Evolutionary conservation across 129 eudicot genomes (phyloP).

Genomic region (Saposhnikovia divaricata): DNA sequence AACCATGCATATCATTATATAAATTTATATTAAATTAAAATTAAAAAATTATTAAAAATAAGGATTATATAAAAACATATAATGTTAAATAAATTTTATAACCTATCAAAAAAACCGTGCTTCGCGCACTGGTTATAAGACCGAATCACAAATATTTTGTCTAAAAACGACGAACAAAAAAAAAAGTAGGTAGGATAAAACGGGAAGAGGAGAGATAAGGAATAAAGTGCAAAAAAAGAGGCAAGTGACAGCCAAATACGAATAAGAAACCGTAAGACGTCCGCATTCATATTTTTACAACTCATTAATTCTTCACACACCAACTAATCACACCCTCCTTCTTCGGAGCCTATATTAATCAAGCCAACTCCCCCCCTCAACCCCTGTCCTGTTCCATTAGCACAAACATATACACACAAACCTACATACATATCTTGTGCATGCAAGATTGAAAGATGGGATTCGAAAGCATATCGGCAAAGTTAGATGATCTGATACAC

Average conservation of each 20-base stretch:
- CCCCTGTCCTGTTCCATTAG: not conserved
- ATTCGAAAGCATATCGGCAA: conserved; percentile 12
- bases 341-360: conserved; percentile 19
- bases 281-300: conserved; percentile 26
- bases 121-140: too few relatives aligned
- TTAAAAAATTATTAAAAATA: too few relatives aligned
- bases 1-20: too few relatives aligned
- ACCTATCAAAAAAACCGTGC: too few relatives aligned
- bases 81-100: too few relatives aligned
- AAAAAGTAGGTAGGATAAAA: not conserved
- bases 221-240: conserved; percentile 16
- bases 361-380: not conserved
- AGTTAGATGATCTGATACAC: conserved; percentile 47
- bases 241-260: conserved; percentile 41
- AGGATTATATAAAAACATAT: too few relatives aligned
- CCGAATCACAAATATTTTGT: too few relatives aligned
- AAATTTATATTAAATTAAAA: too few relatives aligned
- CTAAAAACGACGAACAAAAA: not conserved
- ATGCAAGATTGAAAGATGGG: conserved; percentile 13
- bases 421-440: not conserved
- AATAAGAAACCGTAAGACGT: conserved; percentile 33
- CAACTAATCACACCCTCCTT: conserved; percentile 17
- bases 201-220: not conserved
- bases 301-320: conserved; percentile 5
- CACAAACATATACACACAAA: too few relatives aligned